phyloP scores from a whole-genome alignment of 2,329 filamentous ascomycete species.

The Lasiodiplodia citricola region DNA sequence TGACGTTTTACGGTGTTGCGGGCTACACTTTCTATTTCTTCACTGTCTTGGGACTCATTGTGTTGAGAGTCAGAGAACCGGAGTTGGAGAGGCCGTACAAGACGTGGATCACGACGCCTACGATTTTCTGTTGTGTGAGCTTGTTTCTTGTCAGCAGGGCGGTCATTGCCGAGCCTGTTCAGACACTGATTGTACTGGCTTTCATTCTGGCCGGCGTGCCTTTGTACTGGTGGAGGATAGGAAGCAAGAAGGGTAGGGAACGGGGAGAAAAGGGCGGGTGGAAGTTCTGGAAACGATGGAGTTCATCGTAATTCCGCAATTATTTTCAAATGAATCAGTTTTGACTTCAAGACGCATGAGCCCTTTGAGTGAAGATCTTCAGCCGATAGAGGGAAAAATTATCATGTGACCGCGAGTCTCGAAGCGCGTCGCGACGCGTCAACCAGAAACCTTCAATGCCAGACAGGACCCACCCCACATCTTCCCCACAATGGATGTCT shows the following conservation, averaged over 20 bases:
- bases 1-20: slow-evolving; percentile 97
- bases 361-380: neutral
- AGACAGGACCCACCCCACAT: neutral
- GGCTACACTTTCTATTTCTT: slow-evolving; percentile 98
- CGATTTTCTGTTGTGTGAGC: slow-evolving; percentile 98
- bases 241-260: slow-evolving; percentile 35
- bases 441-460: neutral
- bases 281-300: slow-evolving; percentile 26
- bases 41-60: slow-evolving; percentile 89
- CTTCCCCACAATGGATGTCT: slow-evolving; percentile 34
- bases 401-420: slow-evolving; percentile 11
- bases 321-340: slow-evolving; percentile 2
- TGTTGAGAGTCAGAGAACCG: slow-evolving; percentile 86
- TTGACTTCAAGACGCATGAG: slow-evolving; percentile 11
- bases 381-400: neutral
- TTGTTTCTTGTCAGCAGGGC: slow-evolving; percentile 88
- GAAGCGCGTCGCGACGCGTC: slow-evolving; percentile 24
- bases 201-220: slow-evolving; percentile 86
- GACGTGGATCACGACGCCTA: slow-evolving; percentile 96
- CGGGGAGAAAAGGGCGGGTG: slow-evolving; percentile 21
- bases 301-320: neutral
- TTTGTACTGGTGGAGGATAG: slow-evolving; percentile 87
- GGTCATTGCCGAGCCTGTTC: slow-evolving; percentile 86
- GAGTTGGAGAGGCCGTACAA: slow-evolving; percentile 87
- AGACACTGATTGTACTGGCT: slow-evolving; percentile 83